phyloP scores from a whole-genome alignment of 441 rosid genomes.

The Viola pubescens region DNA sequence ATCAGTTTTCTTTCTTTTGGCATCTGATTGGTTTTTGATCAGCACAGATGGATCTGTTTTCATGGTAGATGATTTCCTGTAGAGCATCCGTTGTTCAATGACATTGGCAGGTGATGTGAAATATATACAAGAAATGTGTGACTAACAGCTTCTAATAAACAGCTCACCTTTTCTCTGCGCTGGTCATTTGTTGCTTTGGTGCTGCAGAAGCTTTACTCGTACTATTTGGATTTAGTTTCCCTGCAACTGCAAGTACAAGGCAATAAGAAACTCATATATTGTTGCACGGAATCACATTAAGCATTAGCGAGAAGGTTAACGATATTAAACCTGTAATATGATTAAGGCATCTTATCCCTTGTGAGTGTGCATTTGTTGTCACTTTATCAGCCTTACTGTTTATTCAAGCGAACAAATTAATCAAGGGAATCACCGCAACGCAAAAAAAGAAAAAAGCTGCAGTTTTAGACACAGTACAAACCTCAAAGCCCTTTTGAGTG shows the following conservation, averaged over 20 bases:
- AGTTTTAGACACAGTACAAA: slow-evolving; percentile 18
- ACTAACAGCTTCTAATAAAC: slow-evolving; percentile 3
- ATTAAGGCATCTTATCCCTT: slow-evolving; percentile 84
- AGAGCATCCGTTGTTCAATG: slow-evolving; percentile 13
- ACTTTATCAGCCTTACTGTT: slow-evolving; percentile 82
- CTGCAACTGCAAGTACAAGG: slow-evolving; percentile 24
- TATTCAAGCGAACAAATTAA: slow-evolving; percentile 16
- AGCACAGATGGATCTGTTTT: slow-evolving; percentile 26
- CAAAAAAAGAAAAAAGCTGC: neutral
- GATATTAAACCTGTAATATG: slow-evolving; percentile 62
- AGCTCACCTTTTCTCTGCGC: slow-evolving; percentile 55
- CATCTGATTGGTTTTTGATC: slow-evolving; percentile 22
- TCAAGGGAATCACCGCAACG: neutral
- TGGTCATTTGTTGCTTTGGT: slow-evolving; percentile 21
- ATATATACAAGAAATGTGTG: slow-evolving; percentile 2
- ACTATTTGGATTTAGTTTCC: slow-evolving; percentile 34
- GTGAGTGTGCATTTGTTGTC: slow-evolving; percentile 80
- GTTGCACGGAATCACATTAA: slow-evolving; percentile 1
- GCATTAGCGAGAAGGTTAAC: slow-evolving; percentile 11
- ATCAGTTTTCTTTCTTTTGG: slow-evolving; percentile 47
- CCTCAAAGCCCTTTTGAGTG: slow-evolving; percentile 77
- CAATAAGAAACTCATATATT: slow-evolving; percentile 9
- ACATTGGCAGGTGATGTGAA: slow-evolving; percentile 6
- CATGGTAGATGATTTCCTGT: slow-evolving; percentile 48
- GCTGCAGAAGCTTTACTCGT: slow-evolving; percentile 28